Percentiles rank a stretch among this genome's conserved stretches.
phyloP scores from a whole-genome alignment of 75 land plant species.

The Ceratopteris richardii region DNA sequence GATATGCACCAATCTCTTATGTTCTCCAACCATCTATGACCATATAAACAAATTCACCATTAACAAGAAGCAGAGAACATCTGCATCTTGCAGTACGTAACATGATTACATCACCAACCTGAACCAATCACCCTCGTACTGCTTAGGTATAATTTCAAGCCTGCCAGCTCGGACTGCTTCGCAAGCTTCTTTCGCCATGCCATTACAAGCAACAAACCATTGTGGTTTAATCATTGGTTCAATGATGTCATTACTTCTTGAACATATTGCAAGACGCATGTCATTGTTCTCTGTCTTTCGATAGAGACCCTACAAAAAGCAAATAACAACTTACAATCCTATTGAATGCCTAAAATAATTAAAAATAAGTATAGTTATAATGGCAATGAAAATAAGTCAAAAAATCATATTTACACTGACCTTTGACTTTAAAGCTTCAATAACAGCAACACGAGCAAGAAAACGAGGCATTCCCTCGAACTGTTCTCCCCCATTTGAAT shows the following conservation, averaged over 20 bases:
- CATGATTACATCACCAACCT: conserved; percentile 33
- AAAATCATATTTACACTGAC: conserved; percentile 18
- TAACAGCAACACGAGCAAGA: conserved; percentile 68
- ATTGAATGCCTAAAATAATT: too few relatives aligned
- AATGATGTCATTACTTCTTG: conserved; percentile 79
- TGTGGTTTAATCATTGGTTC: conserved; percentile 97
- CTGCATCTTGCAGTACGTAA: not conserved
- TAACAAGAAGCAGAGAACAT: not conserved
- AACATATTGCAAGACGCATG: conserved; percentile 88
- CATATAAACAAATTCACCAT: not conserved
- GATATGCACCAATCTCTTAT: conserved; percentile 99
- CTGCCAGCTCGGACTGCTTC: conserved; percentile 69
- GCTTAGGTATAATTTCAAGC: conserved; percentile 75
- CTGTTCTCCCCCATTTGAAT: conserved; percentile 66
- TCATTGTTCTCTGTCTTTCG: conserved; percentile 74
- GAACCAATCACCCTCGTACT: conserved; percentile 71
- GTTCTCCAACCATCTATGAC: conserved; percentile 80
- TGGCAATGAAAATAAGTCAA: not conserved
- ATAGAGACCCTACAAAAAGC: conserved; percentile 59
- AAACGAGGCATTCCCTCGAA: conserved; percentile 86
- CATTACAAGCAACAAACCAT: conserved; percentile 87
- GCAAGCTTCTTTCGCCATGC: conserved; percentile 69
- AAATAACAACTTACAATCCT: not conserved
- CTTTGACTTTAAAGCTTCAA: conserved; percentile 63
- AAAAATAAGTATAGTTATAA: too few relatives aligned